A percentile compares a stretch with the other conserved stretches of the same genome.
Evolutionary conservation across 2,329 filamentous ascomycete genomes (phyloP).

Genomic region (Apiospora arundinis): DNA sequence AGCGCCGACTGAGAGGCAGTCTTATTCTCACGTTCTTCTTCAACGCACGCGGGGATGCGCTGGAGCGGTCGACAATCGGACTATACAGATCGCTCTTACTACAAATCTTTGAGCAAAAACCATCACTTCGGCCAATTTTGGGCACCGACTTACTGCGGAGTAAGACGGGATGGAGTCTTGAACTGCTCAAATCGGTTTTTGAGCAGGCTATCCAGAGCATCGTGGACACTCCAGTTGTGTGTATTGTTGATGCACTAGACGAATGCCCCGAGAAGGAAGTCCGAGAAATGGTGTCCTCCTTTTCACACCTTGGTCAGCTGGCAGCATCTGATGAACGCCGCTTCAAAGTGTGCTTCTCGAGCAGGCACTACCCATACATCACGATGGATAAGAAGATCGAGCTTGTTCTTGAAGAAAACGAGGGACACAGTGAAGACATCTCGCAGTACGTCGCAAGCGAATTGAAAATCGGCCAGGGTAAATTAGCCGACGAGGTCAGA

Average conservation of each 20-base stretch:
- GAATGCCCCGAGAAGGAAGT: conserved; percentile 53
- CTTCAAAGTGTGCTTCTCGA: conserved; percentile 51
- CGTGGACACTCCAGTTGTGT: conserved; percentile 23
- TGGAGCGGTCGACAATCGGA: conserved; percentile 53
- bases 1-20: conserved; percentile 25
- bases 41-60: conserved; percentile 49
- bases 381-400: conserved; percentile 37
- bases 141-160: conserved; percentile 12
- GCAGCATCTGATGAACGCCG: conserved; percentile 24
- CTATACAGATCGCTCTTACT: conserved; percentile 57
- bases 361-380: conserved; percentile 43
- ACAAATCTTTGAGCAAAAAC: conserved; percentile 48
- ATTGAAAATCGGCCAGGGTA: background rate
- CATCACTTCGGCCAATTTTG: conserved; percentile 43
- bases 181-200: conserved; percentile 35
- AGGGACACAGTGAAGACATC: conserved; percentile 33
- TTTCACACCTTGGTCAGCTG: conserved; percentile 45
- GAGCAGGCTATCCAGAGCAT: conserved; percentile 29
- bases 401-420: conserved; percentile 42
- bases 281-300: conserved; percentile 49
- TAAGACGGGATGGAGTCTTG: conserved; percentile 9
- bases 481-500: background rate
- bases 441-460: background rate
- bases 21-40: conserved; percentile 54
- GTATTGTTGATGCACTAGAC: conserved; percentile 48